phyloP scores from a whole-genome alignment of 345 rosid species.

The Salix purpurea region DNA sequence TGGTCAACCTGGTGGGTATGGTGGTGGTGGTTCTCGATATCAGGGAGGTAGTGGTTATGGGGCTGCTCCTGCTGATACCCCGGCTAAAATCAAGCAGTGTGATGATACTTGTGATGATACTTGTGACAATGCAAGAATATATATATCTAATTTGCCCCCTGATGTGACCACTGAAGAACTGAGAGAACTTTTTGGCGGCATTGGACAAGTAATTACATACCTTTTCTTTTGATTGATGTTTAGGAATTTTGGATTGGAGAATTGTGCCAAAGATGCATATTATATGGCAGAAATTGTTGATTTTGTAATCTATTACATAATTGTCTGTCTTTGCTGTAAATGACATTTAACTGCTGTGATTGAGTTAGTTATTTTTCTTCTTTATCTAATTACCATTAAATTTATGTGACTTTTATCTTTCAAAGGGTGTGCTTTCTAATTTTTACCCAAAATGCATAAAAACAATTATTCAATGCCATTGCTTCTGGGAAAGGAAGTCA shows the following conservation, averaged over 20 bases:
- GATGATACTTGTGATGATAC: conserved; percentile 72
- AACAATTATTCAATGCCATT: not conserved
- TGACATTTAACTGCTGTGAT: not conserved
- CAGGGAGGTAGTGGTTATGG: conserved; percentile 50
- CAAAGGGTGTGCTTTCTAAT: not conserved
- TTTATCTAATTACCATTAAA: not conserved
- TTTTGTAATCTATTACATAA: not conserved
- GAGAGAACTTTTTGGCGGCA: conserved; percentile 90
- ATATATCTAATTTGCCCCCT: conserved; percentile 91
- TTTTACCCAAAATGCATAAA: not conserved
- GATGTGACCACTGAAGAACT: conserved; percentile 89
- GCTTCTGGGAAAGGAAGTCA: not conserved
- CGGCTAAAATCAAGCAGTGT: conserved; percentile 74
- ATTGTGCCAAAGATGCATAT: not conserved
- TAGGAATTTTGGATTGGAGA: not conserved
- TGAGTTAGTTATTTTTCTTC: not conserved
- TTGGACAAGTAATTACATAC: conserved; percentile 75
- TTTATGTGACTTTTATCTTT: not conserved
- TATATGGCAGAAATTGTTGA: not conserved
- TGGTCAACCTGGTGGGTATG: conserved; percentile 34
- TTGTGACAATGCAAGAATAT: conserved; percentile 90
- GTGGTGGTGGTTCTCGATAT: conserved; percentile 48
- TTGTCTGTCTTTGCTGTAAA: not conserved
- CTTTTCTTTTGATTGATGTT: conserved; percentile 13
- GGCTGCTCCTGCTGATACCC: conserved; percentile 37